Percentiles rank a stretch among this genome's conserved stretches.
phyloP scores from a whole-genome alignment of 2,329 filamentous ascomycete species.

The Fusarium fracticaudum region DNA sequence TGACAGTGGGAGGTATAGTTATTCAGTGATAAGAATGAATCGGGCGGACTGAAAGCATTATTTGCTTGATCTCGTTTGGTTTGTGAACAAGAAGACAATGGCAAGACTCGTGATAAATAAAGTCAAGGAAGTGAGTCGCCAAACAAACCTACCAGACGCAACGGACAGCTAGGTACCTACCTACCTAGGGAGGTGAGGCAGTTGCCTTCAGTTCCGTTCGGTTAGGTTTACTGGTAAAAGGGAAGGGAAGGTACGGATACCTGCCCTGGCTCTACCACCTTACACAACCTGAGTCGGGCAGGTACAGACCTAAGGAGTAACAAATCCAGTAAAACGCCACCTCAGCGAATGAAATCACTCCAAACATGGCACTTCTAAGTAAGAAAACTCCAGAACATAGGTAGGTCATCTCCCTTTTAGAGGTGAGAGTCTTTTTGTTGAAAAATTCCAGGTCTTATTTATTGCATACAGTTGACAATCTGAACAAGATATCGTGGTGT shows the following conservation, averaged over 20 bases:
- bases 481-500: neutral
- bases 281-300: slow-evolving; percentile 10
- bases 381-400: neutral
- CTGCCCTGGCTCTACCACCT: neutral
- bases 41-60: neutral
- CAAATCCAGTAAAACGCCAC: neutral
- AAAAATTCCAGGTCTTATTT: neutral
- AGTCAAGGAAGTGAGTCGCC: neutral
- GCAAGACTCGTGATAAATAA: neutral
- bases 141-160: neutral
- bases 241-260: slow-evolving; percentile 9
- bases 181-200: too few relatives aligned
- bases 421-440: neutral
- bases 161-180: too few relatives aligned
- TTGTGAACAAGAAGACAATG: neutral
- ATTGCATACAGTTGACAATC: neutral
- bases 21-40: neutral
- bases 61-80: neutral
- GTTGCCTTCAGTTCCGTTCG: slow-evolving; percentile 3
- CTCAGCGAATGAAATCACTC: neutral
- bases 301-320: slow-evolving; percentile 11
- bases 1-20: neutral
- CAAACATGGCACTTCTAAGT: neutral
- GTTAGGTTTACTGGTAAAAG: neutral
- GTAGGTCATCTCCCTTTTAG: neutral